Evolutionary conservation across 2,329 filamentous ascomycete species (phyloP).

Genomic region (Fusarium cyanostomum): DNA sequence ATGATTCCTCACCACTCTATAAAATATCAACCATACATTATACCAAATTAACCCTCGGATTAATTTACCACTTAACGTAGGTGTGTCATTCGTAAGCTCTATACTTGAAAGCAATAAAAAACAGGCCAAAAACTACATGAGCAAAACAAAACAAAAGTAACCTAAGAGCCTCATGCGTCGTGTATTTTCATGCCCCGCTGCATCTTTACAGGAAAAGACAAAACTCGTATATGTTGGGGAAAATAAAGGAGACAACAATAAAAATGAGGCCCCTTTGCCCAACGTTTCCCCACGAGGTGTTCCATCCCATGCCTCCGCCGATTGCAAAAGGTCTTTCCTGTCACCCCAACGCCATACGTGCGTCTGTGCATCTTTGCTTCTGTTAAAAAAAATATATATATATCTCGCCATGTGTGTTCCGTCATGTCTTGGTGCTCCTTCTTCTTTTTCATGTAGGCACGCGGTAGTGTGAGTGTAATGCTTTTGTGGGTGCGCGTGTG

Average conservation of each 20-base stretch:
- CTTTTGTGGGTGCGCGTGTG: conserved; percentile 35
- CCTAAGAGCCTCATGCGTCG: conserved; percentile 29
- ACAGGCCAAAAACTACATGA: background rate
- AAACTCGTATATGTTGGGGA: conserved; percentile 32
- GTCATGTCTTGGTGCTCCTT: conserved; percentile 22
- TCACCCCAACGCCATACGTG: conserved; percentile 47
- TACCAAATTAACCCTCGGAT: background rate
- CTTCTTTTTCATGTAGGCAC: conserved; percentile 28
- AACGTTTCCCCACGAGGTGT: conserved; percentile 4
- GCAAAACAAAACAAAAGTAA: conserved; percentile 7
- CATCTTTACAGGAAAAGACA: conserved; percentile 24
- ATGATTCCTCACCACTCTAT: background rate
- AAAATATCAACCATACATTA: background rate
- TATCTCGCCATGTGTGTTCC: conserved; percentile 12
- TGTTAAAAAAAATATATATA: background rate
- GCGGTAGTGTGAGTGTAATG: conserved; percentile 23
- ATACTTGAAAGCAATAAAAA: conserved; percentile 13
- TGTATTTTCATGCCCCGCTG: conserved; percentile 42
- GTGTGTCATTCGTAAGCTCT: conserved; percentile 15
- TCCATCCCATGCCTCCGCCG: conserved; percentile 8
- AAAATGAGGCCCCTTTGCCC: conserved; percentile 22
- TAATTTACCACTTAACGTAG: background rate
- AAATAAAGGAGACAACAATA: conserved; percentile 7
- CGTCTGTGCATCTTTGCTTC: conserved; percentile 33
- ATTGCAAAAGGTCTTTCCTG: conserved; percentile 27